A percentile compares a stretch with the other conserved stretches of the same genome.
Evolutionary conservation across 192 early-diverging fungal species (phyloP).

Genomic region (Podila verticillata): DNA sequence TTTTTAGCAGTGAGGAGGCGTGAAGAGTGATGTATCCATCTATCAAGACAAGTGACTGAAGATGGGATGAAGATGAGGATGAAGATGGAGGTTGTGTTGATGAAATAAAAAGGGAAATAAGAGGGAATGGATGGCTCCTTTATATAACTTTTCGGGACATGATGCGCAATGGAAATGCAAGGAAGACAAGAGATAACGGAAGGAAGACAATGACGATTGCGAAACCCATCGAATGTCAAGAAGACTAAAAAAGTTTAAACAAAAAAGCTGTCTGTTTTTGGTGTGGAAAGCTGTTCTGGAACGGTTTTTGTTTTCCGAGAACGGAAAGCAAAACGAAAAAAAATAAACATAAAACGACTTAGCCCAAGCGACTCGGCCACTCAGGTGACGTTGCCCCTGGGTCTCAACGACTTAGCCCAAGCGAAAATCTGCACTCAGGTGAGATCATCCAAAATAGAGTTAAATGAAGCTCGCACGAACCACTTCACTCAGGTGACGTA

Average conservation of each 20-base stretch:
- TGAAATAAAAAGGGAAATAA: not conserved
- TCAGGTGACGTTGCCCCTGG: slow-evolving; percentile 8
- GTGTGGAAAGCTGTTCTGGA: not conserved
- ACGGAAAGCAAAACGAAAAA: slow-evolving; percentile 15
- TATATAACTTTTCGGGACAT: too few species aligned
- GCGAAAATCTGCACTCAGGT: slow-evolving; percentile 11
- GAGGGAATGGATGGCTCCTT: too few species aligned
- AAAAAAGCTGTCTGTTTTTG: not conserved
- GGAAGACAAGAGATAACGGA: too few species aligned
- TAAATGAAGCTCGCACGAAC: too few species aligned
- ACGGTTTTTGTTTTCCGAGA: slow-evolving; percentile 15
- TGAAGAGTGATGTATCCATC: not conserved
- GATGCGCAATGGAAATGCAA: not conserved
- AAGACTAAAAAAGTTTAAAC: not conserved
- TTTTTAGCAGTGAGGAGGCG: not conserved
- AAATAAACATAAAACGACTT: slow-evolving; percentile 11
- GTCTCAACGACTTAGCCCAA: not conserved
- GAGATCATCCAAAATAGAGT: slow-evolving; percentile 2
- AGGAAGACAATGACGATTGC: too few species aligned
- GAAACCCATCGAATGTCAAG: too few species aligned
- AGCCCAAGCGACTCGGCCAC: slow-evolving; percentile 4
- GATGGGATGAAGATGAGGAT: not conserved
- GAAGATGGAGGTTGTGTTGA: too few species aligned
- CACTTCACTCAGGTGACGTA: too few species aligned
- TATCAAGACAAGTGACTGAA: not conserved